Conservation (phyloP, 2,329 filamentous ascomycete species). For the Colletotrichum caudatum region DNA sequence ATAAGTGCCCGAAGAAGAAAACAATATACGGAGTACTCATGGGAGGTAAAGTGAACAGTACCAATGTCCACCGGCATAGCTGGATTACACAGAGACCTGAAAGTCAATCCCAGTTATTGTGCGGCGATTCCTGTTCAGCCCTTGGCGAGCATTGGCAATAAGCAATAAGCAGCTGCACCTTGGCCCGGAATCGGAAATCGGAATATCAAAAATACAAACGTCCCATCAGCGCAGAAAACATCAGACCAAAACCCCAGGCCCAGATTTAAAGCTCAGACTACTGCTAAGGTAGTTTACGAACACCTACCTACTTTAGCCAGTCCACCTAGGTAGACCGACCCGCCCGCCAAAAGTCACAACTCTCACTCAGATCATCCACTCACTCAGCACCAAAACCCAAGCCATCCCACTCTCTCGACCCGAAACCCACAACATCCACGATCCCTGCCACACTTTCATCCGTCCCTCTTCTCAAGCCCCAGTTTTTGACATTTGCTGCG, state of each 20-base stretch:
- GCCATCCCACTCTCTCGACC: conserved; percentile 12
- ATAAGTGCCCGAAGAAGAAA: conserved; percentile 24
- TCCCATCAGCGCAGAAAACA: conserved; percentile 11
- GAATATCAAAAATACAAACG: conserved; percentile 20
- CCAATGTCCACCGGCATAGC: neutral
- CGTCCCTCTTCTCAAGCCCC: neutral
- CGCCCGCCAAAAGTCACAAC: conserved; percentile 16
- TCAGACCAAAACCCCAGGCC: conserved; percentile 20
- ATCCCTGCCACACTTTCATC: conserved; percentile 22
- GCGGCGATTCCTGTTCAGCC: neutral
- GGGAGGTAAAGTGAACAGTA: neutral
- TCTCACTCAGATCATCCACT: conserved; percentile 12
- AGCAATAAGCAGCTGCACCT: conserved; percentile 21
- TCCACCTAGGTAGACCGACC: conserved; percentile 5
- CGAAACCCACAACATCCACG: conserved; percentile 27
- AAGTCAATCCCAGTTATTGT: neutral
- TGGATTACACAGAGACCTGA: neutral
- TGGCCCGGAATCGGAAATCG: neutral
- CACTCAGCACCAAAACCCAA: conserved; percentile 19
- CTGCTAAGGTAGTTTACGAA: too few species aligned
- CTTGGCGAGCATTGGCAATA: conserved; percentile 13
- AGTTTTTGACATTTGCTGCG: neutral
- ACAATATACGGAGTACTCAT: neutral
- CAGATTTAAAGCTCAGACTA: neutral
- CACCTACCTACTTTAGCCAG: neutral